phyloP scores from a whole-genome alignment of 2,329 filamentous ascomycete species.

The Rutstroemia sp. region DNA sequence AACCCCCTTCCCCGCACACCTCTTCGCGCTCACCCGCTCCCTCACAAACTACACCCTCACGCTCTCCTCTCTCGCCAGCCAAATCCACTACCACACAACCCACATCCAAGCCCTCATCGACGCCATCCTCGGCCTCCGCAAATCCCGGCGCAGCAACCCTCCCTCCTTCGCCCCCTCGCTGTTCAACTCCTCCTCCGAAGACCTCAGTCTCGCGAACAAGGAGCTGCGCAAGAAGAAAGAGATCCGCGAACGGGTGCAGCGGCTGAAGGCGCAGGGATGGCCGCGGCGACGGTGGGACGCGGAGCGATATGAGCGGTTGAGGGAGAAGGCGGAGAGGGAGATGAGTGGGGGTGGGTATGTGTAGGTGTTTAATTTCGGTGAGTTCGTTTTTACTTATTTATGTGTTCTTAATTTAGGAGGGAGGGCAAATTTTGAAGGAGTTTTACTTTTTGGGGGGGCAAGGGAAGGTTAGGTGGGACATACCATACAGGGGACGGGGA shows the following conservation, averaged over 20 bases:
- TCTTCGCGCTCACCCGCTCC: neutral
- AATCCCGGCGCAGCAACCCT: conserved; percentile 16
- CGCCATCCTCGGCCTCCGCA: conserved; percentile 11
- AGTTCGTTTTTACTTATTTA: too few relatives aligned
- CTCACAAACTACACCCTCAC: conserved; percentile 8
- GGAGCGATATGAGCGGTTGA: conserved; percentile 20
- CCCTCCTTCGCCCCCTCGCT: conserved; percentile 2
- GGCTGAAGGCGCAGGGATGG: conserved; percentile 18
- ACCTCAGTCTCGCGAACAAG: neutral
- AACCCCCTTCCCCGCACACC: neutral
- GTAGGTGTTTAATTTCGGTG: too few relatives aligned
- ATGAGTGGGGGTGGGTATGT: neutral
- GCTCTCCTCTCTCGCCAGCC: conserved; percentile 13
- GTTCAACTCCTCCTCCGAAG: neutral
- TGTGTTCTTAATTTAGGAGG: too few relatives aligned
- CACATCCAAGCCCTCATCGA: conserved; percentile 13
- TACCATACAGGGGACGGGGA: too few relatives aligned
- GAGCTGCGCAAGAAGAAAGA: neutral
- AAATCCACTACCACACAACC: conserved; percentile 6
- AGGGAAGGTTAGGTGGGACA: too few relatives aligned
- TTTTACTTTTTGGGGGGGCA: too few relatives aligned
- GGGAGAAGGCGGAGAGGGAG: conserved; percentile 16
- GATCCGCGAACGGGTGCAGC: conserved; percentile 13
- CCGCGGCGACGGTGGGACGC: conserved; percentile 21
- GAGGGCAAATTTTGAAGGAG: too few relatives aligned